Base-by-base conservation (phyloP, 768 basidiomycete species). In the Tubosaeta sp. region DNA sequence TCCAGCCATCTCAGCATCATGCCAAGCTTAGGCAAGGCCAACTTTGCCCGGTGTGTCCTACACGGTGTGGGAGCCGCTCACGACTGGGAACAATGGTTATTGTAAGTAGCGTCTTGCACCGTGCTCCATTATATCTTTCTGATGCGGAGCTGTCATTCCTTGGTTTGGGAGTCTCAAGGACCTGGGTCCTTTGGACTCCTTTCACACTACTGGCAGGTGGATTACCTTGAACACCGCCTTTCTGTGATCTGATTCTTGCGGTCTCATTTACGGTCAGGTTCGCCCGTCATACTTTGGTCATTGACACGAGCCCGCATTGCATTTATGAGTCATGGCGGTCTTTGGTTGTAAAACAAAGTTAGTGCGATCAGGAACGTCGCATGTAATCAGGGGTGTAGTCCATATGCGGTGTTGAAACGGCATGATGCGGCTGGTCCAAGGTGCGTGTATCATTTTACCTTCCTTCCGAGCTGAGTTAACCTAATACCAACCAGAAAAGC, bases 211-310 rank as follows among this genome's bases (percentile, higher is more conserved):
- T 29, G 27, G 13, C 41, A 12, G 25, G 13, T 25, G 12, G 39
- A n/a, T 17, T 19, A 14, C 43, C 34, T 39, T 22, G 34, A 34
- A 62, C 59, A 62, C 51, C 39, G 56, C 52, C 47, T 13, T 27
- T 19, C 19, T 25, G 5, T 6, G 17, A 37, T 11, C 22, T 43
- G n/a, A 16, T 52, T 37, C 41, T 13, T 22, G 13, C 44, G 12
- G 27, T 5, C 26, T 16, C 42, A n/a, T 43, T n/a, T 9, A 27
- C 42, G 42, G 42, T n/a, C 42, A 43, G 42, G 42, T 27, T 43
- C 42, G 42, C 42, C 42, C 14, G 13, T 16, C 7, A 22, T n/a
- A n/a, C 34, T 14, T 46, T 41, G 5, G 11, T n/a, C n/a, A n/a
- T 37, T 38, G 37, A 38, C 37, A 38, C 10, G 37, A 17, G 10